Evolutionary conservation across 2,329 filamentous ascomycete genomes (phyloP).

Genomic region (Phialophora tarda): DNA sequence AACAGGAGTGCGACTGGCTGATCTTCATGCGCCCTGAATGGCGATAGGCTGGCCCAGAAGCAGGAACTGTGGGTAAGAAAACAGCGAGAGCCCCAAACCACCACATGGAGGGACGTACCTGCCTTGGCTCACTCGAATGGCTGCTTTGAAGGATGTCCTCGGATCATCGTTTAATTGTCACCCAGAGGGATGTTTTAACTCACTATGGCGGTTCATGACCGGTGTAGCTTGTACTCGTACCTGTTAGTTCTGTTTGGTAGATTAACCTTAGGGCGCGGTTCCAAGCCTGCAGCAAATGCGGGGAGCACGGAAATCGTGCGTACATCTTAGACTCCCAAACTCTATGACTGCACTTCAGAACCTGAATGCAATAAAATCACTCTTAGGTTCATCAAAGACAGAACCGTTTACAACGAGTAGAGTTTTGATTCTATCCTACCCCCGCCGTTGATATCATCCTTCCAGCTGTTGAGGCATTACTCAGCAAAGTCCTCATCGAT

Average conservation of each 20-base stretch:
- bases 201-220: not conserved
- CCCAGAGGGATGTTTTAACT: not conserved
- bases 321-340: not conserved
- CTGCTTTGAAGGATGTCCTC: not conserved
- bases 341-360: not conserved
- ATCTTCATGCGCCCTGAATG: slow-evolving; percentile 3
- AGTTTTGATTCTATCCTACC: not conserved
- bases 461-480: not conserved
- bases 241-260: not conserved
- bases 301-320: slow-evolving; percentile 6
- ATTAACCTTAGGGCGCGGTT: not conserved
- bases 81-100: not conserved
- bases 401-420: not conserved
- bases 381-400: not conserved
- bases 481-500: not conserved
- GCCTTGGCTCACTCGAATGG: not conserved
- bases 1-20: slow-evolving; percentile 19
- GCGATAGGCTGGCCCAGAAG: slow-evolving; percentile 6
- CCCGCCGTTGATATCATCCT: not conserved
- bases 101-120: not conserved
- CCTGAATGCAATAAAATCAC: not conserved
- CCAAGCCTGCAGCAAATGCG: not conserved
- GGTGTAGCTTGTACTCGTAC: not conserved
- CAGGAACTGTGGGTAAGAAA: not conserved
- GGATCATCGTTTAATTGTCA: not conserved